These are phyloP conservation scores for Penicillium ucsense DNA, from an alignment of 495 filamentous ascomycete species.

Conservation along the genomic window DNA sequence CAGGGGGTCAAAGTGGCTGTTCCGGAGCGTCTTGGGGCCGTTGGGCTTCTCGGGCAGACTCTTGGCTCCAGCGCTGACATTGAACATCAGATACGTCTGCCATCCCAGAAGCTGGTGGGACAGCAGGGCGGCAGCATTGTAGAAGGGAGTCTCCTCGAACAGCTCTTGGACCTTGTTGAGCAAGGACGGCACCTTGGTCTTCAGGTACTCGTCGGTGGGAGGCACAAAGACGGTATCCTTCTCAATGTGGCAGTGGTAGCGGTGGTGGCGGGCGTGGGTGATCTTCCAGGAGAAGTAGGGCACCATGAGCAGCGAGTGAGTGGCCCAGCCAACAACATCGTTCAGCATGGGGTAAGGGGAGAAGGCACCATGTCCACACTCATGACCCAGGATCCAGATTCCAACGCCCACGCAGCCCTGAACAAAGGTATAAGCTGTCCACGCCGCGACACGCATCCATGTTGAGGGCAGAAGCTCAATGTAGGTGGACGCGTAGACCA, in stretches of 20 bases:
- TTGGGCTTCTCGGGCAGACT: conserved; percentile 32
- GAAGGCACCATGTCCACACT: conserved; percentile 51
- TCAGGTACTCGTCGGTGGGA: conserved; percentile 31
- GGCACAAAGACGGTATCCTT: conserved; percentile 53
- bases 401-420: conserved; percentile 21
- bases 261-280: conserved; percentile 65
- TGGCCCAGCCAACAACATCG: conserved; percentile 56
- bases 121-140: conserved; percentile 36
- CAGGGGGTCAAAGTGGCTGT: conserved; percentile 51
- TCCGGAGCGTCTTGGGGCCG: conserved; percentile 34
- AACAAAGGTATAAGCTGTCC: conserved; percentile 13
- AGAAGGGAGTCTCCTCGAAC: conserved; percentile 48
- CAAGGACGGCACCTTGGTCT: conserved; percentile 20
- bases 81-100: conserved; percentile 45
- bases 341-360: conserved; percentile 52
- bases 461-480: conserved; percentile 16
- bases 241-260: conserved; percentile 48
- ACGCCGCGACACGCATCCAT: conserved; percentile 10
- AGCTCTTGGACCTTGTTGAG: conserved; percentile 34
- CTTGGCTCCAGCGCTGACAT: conserved; percentile 42
- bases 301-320: conserved; percentile 56
- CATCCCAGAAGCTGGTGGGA: conserved; percentile 47
- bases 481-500: conserved; percentile 11
- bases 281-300: conserved; percentile 74
- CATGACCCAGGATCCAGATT: conserved; percentile 20